Conservation (phyloP, 1,139 yeast genomes). For the Taiozyma sp. region DNA sequence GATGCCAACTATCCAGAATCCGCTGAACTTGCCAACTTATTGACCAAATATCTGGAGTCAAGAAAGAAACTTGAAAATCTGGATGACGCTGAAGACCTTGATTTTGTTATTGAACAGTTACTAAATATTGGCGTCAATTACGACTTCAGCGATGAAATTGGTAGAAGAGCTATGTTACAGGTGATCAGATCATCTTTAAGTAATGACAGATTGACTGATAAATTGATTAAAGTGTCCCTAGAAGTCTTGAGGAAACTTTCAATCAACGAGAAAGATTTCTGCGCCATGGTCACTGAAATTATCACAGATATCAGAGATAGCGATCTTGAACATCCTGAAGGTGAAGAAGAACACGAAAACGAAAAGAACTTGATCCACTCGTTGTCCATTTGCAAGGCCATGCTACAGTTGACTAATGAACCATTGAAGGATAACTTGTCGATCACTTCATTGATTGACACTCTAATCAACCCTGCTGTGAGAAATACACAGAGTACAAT, state of each 20-base stretch:
- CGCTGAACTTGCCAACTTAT: constrained; percentile 56
- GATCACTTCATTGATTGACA: constrained; percentile 66
- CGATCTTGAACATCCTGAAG: constrained; percentile 37
- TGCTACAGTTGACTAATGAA: constrained; percentile 62
- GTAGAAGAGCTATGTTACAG: constrained; percentile 76
- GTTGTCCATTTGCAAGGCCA: constrained; percentile 61
- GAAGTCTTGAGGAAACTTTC: constrained; percentile 66
- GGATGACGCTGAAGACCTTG: constrained; percentile 50
- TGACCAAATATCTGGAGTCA: constrained; percentile 46
- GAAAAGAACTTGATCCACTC: constrained; percentile 55
- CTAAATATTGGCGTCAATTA: constrained; percentile 61
- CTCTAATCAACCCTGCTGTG: constrained; percentile 81
- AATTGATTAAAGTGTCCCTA: constrained; percentile 51
- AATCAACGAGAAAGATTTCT: constrained; percentile 76
- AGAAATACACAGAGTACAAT: constrained; percentile 53
- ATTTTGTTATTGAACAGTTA: constrained; percentile 73
- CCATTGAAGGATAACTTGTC: constrained; percentile 63
- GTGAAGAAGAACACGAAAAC: constrained; percentile 30
- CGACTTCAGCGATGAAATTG: constrained; percentile 89
- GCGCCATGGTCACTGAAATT: constrained; percentile 79
- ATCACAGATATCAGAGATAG: constrained; percentile 81
- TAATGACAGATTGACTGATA: constrained; percentile 48
- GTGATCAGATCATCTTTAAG: constrained; percentile 59
- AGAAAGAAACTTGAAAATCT: constrained; percentile 36
- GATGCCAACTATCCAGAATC: constrained; percentile 82